Evolutionary conservation across 495 filamentous ascomycete genomes (phyloP).

Genomic region (Trichoderma erinaceum): DNA sequence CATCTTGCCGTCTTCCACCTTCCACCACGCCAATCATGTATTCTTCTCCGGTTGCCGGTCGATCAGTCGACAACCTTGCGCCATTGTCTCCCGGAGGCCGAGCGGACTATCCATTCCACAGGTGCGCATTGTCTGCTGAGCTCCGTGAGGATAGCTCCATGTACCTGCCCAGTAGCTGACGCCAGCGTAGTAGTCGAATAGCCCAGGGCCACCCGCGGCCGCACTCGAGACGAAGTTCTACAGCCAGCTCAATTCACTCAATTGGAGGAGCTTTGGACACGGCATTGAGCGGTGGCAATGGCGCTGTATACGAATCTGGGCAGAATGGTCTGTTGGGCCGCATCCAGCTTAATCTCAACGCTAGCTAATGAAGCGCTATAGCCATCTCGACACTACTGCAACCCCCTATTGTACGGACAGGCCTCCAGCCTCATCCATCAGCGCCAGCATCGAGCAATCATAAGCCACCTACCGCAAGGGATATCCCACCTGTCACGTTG

Average conservation of each 20-base stretch:
- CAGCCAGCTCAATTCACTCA: constrained; percentile 80
- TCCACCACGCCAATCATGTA: constrained; percentile 48
- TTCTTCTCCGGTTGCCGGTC: constrained; percentile 54
- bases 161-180: constrained; percentile 19
- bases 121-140: constrained; percentile 23
- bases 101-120: constrained; percentile 55
- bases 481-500: constrained; percentile 91
- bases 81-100: constrained; percentile 46
- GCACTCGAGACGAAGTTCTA: constrained; percentile 62
- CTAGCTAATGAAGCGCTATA: constrained; percentile 26
- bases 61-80: constrained; percentile 63
- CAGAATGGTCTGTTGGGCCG: constrained; percentile 60
- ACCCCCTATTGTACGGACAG: constrained; percentile 82
- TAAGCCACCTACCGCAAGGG: constrained; percentile 77
- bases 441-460: constrained; percentile 60
- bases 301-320: constrained; percentile 64
- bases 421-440: constrained; percentile 67
- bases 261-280: constrained; percentile 70
- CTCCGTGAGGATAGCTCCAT: neutral
- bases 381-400: constrained; percentile 92
- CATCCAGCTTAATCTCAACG: neutral
- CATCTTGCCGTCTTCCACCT: neutral
- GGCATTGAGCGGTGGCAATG: constrained; percentile 45
- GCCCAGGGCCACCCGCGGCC: constrained; percentile 21
- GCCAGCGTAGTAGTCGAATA: constrained; percentile 25